A percentile compares a stretch with the other conserved stretches of the same genome.
These are phyloP conservation scores for Bremia lactucae DNA, from an alignment of 352 stramenopile genomes.

Conservation along the genomic window DNA sequence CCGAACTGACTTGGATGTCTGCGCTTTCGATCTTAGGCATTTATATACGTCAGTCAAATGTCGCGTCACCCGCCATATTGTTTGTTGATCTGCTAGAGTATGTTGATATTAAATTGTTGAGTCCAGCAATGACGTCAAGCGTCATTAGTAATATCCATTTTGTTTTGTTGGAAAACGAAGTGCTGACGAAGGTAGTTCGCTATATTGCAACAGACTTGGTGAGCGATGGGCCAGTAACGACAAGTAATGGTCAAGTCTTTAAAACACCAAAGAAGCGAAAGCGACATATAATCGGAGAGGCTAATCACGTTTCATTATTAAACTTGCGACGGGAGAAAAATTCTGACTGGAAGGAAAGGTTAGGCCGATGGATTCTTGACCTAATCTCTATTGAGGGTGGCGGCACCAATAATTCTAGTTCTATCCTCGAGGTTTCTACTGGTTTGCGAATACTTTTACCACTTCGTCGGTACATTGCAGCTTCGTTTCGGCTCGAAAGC, in stretches of 20 bases:
- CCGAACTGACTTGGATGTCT: conserved; percentile 16
- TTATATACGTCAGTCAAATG: conserved; percentile 17
- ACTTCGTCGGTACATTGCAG: conserved; percentile 31
- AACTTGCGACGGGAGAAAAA: conserved; percentile 5
- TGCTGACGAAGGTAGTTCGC: conserved; percentile 16
- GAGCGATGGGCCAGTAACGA: not conserved
- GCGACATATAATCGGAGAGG: conserved; percentile 7
- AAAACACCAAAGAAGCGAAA: conserved; percentile 18
- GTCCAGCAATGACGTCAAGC: conserved; percentile 6
- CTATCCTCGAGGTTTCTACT: conserved; percentile 21
- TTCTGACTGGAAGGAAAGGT: conserved; percentile 17
- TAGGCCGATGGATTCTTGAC: conserved; percentile 31
- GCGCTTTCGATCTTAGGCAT: conserved; percentile 18
- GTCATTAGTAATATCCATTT: conserved; percentile 17
- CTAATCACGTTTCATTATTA: not conserved
- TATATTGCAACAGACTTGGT: conserved; percentile 17
- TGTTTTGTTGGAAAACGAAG: conserved; percentile 15
- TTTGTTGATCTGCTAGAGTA: conserved; percentile 20
- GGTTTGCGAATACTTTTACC: conserved; percentile 37
- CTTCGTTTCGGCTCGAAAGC: conserved; percentile 25
- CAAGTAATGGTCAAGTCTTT: conserved; percentile 5
- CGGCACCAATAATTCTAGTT: conserved; percentile 17
- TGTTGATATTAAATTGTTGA: conserved; percentile 12
- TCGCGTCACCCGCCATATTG: conserved; percentile 9
- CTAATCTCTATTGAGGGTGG: conserved; percentile 30